Conservation (phyloP, 495 filamentous ascomycete genomes). For the Bacidia gigantensis region DNA sequence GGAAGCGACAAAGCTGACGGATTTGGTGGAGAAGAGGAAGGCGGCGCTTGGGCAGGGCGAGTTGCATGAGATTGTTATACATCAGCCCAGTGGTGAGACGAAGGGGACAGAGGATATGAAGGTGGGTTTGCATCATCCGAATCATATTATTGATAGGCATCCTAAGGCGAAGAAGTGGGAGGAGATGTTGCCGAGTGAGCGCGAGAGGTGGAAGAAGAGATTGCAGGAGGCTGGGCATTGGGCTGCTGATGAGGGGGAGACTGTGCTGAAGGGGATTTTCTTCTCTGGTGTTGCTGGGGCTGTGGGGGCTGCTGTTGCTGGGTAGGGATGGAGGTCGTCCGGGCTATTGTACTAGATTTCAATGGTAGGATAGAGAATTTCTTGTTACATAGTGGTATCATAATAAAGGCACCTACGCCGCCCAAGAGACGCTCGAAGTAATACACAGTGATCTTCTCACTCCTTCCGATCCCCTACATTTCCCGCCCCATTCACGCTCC, state of each 20-base stretch:
- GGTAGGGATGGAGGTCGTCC: not conserved
- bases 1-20: not conserved
- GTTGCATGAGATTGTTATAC: not conserved
- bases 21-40: not conserved
- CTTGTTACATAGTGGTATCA: too few relatives aligned
- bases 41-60: not conserved
- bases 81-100: not conserved
- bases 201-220: constrained; percentile 51
- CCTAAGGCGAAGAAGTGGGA: constrained; percentile 47
- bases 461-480: not conserved
- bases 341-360: too few relatives aligned
- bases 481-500: not conserved
- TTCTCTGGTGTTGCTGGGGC: constrained; percentile 54
- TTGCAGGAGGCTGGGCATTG: constrained; percentile 60
- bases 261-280: constrained; percentile 56
- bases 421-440: not conserved
- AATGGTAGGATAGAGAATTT: too few relatives aligned
- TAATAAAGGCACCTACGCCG: too few relatives aligned
- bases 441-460: not conserved
- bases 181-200: constrained; percentile 44
- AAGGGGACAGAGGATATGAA: not conserved
- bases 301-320: constrained; percentile 35
- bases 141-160: constrained; percentile 30
- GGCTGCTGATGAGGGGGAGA: constrained; percentile 57
- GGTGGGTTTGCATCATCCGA: constrained; percentile 21